A percentile compares a stretch with the other conserved stretches of the same genome.
These are phyloP conservation scores for Neopestalotiopsis rosae DNA, from an alignment of 2,329 filamentous ascomycete species.

Conservation along the genomic window DNA sequence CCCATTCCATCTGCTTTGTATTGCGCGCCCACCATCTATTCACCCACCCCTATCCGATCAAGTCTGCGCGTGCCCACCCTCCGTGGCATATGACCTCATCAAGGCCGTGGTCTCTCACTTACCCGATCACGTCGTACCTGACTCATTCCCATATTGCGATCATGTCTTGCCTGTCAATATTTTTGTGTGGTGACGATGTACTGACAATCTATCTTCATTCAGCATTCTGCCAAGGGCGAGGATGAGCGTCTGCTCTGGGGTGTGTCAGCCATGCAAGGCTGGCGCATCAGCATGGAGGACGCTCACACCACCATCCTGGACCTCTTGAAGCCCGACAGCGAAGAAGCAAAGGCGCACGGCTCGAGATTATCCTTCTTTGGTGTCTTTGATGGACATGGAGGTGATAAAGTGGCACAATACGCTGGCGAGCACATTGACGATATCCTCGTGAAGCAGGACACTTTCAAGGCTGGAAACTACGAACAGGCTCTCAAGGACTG, in stretches of 20 bases:
- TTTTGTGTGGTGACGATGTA: conserved; percentile 31
- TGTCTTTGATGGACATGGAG: conserved; percentile 97
- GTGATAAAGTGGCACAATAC: conserved; percentile 94
- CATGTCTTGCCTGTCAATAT: neutral
- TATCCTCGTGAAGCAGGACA: conserved; percentile 93
- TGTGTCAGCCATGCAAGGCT: conserved; percentile 98
- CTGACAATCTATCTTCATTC: conserved; percentile 19
- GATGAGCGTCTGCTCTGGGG: conserved; percentile 94
- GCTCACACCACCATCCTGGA: conserved; percentile 90
- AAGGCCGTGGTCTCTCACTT: neutral
- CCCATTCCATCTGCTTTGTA: conserved; percentile 3
- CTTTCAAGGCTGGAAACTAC: conserved; percentile 89
- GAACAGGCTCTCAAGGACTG: conserved; percentile 97
- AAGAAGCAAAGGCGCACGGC: conserved; percentile 66
- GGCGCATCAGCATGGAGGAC: conserved; percentile 99
- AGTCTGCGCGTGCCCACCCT: conserved; percentile 19
- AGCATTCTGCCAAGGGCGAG: conserved; percentile 89
- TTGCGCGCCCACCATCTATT: conserved; percentile 11
- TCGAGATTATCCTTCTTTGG: conserved; percentile 92
- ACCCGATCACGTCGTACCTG: conserved; percentile 1
- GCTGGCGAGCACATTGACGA: conserved; percentile 91
- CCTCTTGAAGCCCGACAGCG: conserved; percentile 65
- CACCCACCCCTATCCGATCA: conserved; percentile 11
- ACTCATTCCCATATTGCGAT: neutral
- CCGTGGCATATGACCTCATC: conserved; percentile 28